Evolutionary conservation across 768 basidiomycete genomes (phyloP), one percentile per base, ranked within the genome.

Genomic region (Podaxis sp.): DNA sequence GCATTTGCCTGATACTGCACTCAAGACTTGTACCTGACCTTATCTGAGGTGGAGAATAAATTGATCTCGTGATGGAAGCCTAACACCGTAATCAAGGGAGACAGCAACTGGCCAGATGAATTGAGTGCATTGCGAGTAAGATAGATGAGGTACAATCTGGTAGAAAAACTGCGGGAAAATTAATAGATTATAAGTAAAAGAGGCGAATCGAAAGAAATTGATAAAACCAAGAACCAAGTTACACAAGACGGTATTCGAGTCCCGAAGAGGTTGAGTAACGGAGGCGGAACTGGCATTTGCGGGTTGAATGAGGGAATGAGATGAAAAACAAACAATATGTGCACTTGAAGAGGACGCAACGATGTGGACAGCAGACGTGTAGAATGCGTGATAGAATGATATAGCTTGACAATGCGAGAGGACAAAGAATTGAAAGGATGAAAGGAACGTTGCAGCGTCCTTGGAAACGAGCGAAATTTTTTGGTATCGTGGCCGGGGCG

Each of bases 291-390:
- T 40, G 47, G 52, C 57, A 46, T 57, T 23, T 44, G 46, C 44
- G 42, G 52, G 50, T 21, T 44, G 54, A 44, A 44, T 42, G 54
- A 42, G 18, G 53, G 7, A 18, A 27, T 42, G 40, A 27, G 54
- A 28, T 55, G 42, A 42, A 16, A 42, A 40, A 44, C 28, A 61
- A 28, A 54, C 53, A 70, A 48, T 68, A 62, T n/a, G 57, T 58
- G 48, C 35, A 63, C 48, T 50, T 35, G 53, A 35, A 54, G 50
- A 42, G 38, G 50, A 52, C 46, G 54, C 46, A 48, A 42, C 11
- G 32, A 44, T 36, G 50, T 35, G 54, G 54, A 55, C 38, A 56
- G 53, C 40, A 61, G 55, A 38, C 32, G 55, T 57, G 56, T 40
- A 46, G 62, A 32, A 36, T 54, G 44, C 28, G 47, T 37, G 25